phyloP scores from a whole-genome alignment of 805 yeast genomes.

The Trichomonascus vanleenenianus region DNA sequence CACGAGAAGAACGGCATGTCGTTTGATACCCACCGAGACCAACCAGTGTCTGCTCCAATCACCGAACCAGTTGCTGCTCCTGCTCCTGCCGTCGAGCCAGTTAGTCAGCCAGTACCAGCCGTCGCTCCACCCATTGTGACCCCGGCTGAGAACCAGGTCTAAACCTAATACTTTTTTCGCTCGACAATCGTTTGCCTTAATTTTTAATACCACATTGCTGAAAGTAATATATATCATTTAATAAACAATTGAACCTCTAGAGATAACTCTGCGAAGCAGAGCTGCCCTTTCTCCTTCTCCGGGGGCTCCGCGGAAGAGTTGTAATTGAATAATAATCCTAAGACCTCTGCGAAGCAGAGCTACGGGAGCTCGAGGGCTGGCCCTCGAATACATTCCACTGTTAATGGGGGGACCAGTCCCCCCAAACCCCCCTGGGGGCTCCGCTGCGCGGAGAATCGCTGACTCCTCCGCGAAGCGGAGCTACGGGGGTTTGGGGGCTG shows the following conservation, averaged over 20 bases:
- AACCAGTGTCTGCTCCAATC: conserved; percentile 1
- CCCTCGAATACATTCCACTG: too few species aligned
- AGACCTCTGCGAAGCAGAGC: too few species aligned
- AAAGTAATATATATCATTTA: not conserved
- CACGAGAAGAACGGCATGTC: conserved; percentile 15
- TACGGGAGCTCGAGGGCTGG: too few species aligned
- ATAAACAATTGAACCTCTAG: not conserved
- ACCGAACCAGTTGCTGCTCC: conserved; percentile 11
- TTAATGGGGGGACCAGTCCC: too few species aligned
- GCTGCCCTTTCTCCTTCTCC: too few species aligned
- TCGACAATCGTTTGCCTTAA: conserved; percentile 2
- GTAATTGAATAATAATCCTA: too few species aligned
- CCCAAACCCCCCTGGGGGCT: too few species aligned
- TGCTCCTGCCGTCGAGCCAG: conserved; percentile 7
- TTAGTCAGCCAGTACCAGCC: conserved; percentile 2
- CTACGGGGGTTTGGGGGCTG: too few species aligned
- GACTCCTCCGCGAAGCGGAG: too few species aligned
- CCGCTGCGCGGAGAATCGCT: too few species aligned
- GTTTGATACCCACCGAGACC: conserved; percentile 2
- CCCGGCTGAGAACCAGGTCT: conserved; percentile 1
- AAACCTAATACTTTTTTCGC: not conserved
- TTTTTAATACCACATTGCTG: not conserved
- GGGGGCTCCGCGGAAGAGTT: too few species aligned
- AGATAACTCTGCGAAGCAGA: too few species aligned
- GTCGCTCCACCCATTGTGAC: not conserved